phyloP scores from a whole-genome alignment of 768 basidiomycete species.

The Lactarius quietus region DNA sequence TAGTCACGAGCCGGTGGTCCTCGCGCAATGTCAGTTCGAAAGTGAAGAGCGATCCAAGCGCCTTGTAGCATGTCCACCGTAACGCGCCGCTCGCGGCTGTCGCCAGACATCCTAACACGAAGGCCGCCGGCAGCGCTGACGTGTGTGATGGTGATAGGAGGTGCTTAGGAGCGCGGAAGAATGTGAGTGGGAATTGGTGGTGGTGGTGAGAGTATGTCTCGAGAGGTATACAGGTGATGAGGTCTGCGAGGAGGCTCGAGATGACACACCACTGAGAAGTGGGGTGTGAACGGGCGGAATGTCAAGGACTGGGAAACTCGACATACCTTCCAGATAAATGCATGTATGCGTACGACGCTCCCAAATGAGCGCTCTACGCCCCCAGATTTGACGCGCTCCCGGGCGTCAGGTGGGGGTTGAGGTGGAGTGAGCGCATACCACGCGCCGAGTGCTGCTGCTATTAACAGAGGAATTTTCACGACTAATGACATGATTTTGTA shows the following conservation, averaged over 20 bases:
- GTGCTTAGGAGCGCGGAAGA: neutral
- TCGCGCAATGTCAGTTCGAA: slow-evolving; percentile 25
- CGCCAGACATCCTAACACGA: slow-evolving; percentile 16
- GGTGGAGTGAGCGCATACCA: slow-evolving; percentile 26
- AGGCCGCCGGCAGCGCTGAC: neutral
- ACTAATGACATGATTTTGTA: slow-evolving; percentile 12
- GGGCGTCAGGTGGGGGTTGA: slow-evolving; percentile 13
- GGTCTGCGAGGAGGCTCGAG: slow-evolving; percentile 12
- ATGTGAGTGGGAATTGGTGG: neutral
- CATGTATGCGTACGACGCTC: slow-evolving; percentile 19
- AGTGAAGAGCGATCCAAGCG: slow-evolving; percentile 25
- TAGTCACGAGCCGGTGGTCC: slow-evolving; percentile 27
- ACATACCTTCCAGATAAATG: slow-evolving; percentile 24
- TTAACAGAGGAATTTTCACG: slow-evolving; percentile 17
- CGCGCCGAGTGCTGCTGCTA: slow-evolving; percentile 6
- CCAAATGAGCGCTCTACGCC: slow-evolving; percentile 24
- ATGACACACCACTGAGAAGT: slow-evolving; percentile 15
- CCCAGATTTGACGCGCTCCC: slow-evolving; percentile 12
- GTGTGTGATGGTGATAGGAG: neutral
- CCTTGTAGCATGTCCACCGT: slow-evolving; percentile 22
- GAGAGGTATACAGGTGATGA: slow-evolving; percentile 2
- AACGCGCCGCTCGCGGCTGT: slow-evolving; percentile 16
- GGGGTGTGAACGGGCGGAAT: neutral
- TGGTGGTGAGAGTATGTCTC: neutral
- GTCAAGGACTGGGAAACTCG: neutral